A percentile compares a stretch with the other conserved stretches of the same genome.
Conservation (phyloP, 495 filamentous ascomycete species). For the Penicillium desertorum region DNA sequence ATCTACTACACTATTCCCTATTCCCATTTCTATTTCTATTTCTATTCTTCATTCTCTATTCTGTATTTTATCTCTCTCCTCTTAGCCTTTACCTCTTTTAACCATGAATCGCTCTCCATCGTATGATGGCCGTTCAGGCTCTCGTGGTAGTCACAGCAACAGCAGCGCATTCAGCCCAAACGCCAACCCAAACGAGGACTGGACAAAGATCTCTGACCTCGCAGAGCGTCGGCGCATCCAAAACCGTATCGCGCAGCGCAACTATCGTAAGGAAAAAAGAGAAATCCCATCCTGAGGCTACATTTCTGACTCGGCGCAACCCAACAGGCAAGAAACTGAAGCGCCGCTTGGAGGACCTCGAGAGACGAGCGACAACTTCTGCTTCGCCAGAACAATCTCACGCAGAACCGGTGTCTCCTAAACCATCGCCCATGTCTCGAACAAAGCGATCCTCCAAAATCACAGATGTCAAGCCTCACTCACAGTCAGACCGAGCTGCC, state of each 20-base stretch:
- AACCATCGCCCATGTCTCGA: slow-evolving; percentile 49
- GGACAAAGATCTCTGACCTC: slow-evolving; percentile 98
- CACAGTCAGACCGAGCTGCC: slow-evolving; percentile 27
- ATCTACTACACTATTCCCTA: too few relatives aligned
- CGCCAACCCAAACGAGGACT: slow-evolving; percentile 96
- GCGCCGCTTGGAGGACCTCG: slow-evolving; percentile 93
- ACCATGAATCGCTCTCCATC: slow-evolving; percentile 43
- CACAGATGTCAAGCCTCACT: slow-evolving; percentile 41
- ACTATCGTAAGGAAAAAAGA: slow-evolving; percentile 78
- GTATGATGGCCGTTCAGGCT: slow-evolving; percentile 37
- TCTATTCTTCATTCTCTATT: slow-evolving; percentile 5
- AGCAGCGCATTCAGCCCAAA: slow-evolving; percentile 96
- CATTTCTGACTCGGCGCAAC: not conserved
- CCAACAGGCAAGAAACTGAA: slow-evolving; percentile 94
- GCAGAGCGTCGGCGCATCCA: slow-evolving; percentile 93
- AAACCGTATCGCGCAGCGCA: slow-evolving; percentile 95
- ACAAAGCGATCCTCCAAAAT: slow-evolving; percentile 47
- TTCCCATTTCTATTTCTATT: not conserved
- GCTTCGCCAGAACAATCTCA: slow-evolving; percentile 64
- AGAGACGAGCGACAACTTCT: slow-evolving; percentile 85
- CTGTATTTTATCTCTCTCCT: slow-evolving; percentile 6
- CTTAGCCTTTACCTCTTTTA: slow-evolving; percentile 2
- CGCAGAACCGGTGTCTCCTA: slow-evolving; percentile 50
- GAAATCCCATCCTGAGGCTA: not conserved
- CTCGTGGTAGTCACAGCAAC: slow-evolving; percentile 68